These are phyloP conservation scores for Pholiota microspora DNA, from an alignment of 768 basidiomycete genomes.

Conservation along the genomic window DNA sequence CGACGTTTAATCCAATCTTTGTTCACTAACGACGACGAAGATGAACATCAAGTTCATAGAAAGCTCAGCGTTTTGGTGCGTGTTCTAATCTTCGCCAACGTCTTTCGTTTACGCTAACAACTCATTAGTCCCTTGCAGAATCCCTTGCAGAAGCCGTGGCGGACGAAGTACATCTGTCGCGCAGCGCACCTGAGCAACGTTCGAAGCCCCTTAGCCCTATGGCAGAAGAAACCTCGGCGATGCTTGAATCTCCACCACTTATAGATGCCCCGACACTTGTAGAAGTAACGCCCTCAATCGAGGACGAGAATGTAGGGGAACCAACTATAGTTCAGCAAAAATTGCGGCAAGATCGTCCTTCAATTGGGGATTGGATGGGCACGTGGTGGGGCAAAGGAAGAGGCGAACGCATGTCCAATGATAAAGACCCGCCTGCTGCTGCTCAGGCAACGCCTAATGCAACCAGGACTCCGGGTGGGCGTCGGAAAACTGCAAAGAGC, in stretches of 20 bases:
- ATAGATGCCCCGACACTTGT: neutral
- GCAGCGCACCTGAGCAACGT: conserved; percentile 28
- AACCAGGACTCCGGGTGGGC: conserved; percentile 17
- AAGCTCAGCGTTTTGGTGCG: conserved; percentile 62
- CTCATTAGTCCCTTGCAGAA: conserved; percentile 45
- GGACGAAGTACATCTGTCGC: conserved; percentile 41
- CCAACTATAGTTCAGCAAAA: conserved; percentile 23
- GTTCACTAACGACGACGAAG: conserved; percentile 53
- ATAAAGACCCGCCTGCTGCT: conserved; percentile 19
- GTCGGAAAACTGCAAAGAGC: conserved; percentile 53
- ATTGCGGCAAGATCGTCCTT: conserved; percentile 44
- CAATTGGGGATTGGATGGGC: conserved; percentile 76
- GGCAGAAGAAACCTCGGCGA: conserved; percentile 28
- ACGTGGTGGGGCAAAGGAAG: conserved; percentile 66
- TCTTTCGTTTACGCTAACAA: neutral
- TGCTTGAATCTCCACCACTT: conserved; percentile 13
- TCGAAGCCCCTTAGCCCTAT: conserved; percentile 31
- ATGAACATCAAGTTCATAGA: conserved; percentile 46
- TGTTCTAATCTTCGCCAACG: conserved; percentile 6
- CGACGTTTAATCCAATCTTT: conserved; percentile 64
- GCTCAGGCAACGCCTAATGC: conserved; percentile 11
- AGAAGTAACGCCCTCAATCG: conserved; percentile 1
- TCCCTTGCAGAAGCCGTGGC: conserved; percentile 56
- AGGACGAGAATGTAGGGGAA: conserved; percentile 16
- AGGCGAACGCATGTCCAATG: conserved; percentile 16